Percentiles rank a stretch among this genome's conserved stretches.
These are phyloP conservation scores for Rhodamnia argentea DNA, from an alignment of 345 rosid species.

Conservation along the genomic window DNA sequence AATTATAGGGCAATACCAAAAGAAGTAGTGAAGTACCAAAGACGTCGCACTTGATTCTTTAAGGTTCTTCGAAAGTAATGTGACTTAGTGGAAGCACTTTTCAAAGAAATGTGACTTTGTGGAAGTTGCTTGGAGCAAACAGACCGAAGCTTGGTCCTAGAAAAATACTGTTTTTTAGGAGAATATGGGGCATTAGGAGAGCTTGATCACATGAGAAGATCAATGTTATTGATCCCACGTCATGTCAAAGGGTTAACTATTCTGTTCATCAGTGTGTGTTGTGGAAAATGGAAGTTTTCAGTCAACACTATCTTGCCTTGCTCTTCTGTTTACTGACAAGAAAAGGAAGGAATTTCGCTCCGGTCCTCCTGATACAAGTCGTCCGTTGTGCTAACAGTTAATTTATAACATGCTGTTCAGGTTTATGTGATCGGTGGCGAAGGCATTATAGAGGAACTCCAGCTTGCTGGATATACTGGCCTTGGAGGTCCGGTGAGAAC, in stretches of 20 bases:
- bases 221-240: not conserved
- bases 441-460: slow-evolving; percentile 70
- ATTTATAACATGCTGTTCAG: slow-evolving; percentile 7
- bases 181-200: not conserved
- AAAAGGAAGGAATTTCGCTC: not conserved
- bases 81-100: not conserved
- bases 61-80: not conserved
- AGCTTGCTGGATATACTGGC: slow-evolving; percentile 58
- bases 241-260: not conserved
- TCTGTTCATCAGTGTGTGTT: not conserved
- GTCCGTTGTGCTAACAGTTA: not conserved
- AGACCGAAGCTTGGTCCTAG: not conserved
- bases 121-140: not conserved
- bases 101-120: not conserved
- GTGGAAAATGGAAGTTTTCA: not conserved
- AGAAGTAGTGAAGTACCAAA: not conserved
- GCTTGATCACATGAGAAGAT: not conserved
- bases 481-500: slow-evolving; percentile 85
- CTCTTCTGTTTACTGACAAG: not conserved
- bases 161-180: not conserved
- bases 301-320: not conserved
- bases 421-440: slow-evolving; percentile 86
- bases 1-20: not conserved
- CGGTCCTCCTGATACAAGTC: not conserved
- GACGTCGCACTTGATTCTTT: not conserved